These are phyloP conservation scores for Nemania sp. DNA, from an alignment of 2,329 filamentous ascomycete genomes.

Conservation along the genomic window DNA sequence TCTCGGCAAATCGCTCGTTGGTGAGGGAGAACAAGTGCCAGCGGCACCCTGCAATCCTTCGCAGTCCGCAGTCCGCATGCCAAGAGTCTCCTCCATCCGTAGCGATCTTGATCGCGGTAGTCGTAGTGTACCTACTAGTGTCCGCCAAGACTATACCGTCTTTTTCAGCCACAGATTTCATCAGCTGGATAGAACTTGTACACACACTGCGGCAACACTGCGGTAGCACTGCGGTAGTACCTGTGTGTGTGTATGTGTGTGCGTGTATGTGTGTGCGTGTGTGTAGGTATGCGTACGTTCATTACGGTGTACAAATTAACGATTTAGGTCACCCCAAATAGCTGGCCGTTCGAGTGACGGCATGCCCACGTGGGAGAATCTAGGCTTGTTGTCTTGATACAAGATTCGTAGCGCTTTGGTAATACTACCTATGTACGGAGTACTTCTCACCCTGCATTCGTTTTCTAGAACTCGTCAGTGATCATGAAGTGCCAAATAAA, in stretches of 20 bases:
- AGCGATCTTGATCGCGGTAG: constrained; percentile 24
- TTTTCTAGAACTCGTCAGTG: too few species aligned
- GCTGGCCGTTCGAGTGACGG: constrained; percentile 6
- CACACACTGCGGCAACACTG: too few species aligned
- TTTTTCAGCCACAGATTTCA: constrained; percentile 26
- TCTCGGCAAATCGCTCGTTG: constrained; percentile 15
- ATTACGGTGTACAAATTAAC: not conserved
- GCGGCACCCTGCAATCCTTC: constrained; percentile 14
- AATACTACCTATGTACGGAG: not conserved
- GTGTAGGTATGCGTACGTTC: too few species aligned
- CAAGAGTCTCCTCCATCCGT: constrained; percentile 31
- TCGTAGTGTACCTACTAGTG: constrained; percentile 18
- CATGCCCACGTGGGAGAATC: constrained; percentile 14
- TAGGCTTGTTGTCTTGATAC: constrained; percentile 20
- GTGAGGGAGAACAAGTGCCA: constrained; percentile 12
- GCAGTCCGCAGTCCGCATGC: constrained; percentile 28
- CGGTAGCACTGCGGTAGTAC: not conserved
- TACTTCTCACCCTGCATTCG: not conserved
- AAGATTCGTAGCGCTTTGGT: not conserved
- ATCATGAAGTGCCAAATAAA: not conserved
- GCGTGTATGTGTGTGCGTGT: too few species aligned
- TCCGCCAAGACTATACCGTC: constrained; percentile 18
- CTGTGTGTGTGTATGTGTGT: too few species aligned
- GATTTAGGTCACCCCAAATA: constrained; percentile 8
- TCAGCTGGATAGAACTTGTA: constrained; percentile 15